These are phyloP conservation scores for Begonia fuchsioides DNA, from an alignment of 306 rosid genomes.

Conservation along the genomic window DNA sequence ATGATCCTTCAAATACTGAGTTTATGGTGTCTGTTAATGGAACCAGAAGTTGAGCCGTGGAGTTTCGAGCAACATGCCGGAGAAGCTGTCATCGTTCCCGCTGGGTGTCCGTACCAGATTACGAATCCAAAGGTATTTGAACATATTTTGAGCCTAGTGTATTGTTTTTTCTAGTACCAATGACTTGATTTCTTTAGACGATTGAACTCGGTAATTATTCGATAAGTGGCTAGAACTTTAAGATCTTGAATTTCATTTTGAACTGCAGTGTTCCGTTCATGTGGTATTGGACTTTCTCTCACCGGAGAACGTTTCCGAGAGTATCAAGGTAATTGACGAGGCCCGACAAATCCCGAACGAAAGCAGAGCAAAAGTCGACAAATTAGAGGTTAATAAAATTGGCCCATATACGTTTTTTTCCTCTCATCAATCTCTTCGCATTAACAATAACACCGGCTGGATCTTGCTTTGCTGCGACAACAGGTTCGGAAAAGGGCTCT, in stretches of 20 bases:
- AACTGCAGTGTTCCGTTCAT: slow-evolving; percentile 69
- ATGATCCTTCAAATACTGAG: no score
- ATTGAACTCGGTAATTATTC: no score
- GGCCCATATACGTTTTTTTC: no score
- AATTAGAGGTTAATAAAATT: slow-evolving; percentile 84
- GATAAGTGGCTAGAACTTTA: no score
- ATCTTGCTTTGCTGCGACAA: slow-evolving; percentile 14
- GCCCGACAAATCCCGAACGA: slow-evolving; percentile 55
- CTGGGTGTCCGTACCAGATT: slow-evolving; percentile 97
- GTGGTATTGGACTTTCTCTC: slow-evolving; percentile 83
- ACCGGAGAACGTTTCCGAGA: slow-evolving; percentile 65
- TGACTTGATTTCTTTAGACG: no score
- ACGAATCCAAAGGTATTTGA: slow-evolving; percentile 55
- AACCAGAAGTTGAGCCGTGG: slow-evolving; percentile 93
- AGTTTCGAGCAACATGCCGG: slow-evolving; percentile 81
- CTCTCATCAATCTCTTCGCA: not conserved
- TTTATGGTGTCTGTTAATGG: slow-evolving; percentile 2
- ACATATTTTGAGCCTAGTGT: not conserved
- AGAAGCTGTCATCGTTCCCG: slow-evolving; percentile 94
- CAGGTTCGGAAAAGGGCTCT: slow-evolving; percentile 89
- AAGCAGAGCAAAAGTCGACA: slow-evolving; percentile 62
- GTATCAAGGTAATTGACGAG: slow-evolving; percentile 63
- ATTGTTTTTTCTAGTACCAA: not conserved
- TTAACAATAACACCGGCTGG: not conserved
- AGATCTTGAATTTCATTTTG: not conserved